phyloP scores from a whole-genome alignment of 1,284 basidiomycete species.

The Austroboletus rostrupii region DNA sequence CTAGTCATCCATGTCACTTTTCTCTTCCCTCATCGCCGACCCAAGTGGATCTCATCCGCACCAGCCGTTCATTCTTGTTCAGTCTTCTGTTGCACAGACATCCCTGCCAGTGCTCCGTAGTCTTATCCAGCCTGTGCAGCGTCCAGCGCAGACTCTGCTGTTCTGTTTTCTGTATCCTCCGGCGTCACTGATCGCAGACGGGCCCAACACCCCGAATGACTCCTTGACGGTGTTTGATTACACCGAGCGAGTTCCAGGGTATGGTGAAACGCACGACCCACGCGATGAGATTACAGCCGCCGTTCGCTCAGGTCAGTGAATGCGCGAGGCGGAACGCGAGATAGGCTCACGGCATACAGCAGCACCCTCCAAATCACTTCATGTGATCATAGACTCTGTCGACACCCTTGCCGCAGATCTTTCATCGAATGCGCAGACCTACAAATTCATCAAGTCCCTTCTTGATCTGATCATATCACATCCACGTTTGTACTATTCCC shows the following conservation, averaged over 20 bases:
- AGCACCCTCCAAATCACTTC: constrained; percentile 44
- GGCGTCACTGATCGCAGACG: constrained; percentile 32
- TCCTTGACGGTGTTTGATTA: constrained; percentile 48
- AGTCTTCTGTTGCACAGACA: constrained; percentile 64
- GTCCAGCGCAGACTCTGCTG: constrained; percentile 39
- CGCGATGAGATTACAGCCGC: constrained; percentile 39
- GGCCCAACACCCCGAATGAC: constrained; percentile 21
- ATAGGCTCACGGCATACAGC: constrained; percentile 26
- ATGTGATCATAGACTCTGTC: constrained; percentile 63
- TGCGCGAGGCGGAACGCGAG: background rate
- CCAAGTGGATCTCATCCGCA: constrained; percentile 28
- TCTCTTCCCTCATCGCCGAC: constrained; percentile 35
- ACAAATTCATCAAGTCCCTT: constrained; percentile 47
- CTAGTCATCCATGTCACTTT: constrained; percentile 29
- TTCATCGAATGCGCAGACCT: constrained; percentile 50
- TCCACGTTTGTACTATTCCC: constrained; percentile 38
- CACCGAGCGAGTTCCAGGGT: constrained; percentile 53
- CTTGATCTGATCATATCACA: constrained; percentile 41
- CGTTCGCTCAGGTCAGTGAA: constrained; percentile 43
- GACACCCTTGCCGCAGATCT: constrained; percentile 60
- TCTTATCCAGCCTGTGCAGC: constrained; percentile 32
- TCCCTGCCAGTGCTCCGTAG: constrained; percentile 54
- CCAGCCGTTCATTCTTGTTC: constrained; percentile 54
- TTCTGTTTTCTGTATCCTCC: constrained; percentile 62
- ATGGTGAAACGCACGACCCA: constrained; percentile 36